These are phyloP conservation scores for Pseudopediastrum boryanum DNA, from an alignment of 139 green algal genomes.

Conservation along the genomic window DNA sequence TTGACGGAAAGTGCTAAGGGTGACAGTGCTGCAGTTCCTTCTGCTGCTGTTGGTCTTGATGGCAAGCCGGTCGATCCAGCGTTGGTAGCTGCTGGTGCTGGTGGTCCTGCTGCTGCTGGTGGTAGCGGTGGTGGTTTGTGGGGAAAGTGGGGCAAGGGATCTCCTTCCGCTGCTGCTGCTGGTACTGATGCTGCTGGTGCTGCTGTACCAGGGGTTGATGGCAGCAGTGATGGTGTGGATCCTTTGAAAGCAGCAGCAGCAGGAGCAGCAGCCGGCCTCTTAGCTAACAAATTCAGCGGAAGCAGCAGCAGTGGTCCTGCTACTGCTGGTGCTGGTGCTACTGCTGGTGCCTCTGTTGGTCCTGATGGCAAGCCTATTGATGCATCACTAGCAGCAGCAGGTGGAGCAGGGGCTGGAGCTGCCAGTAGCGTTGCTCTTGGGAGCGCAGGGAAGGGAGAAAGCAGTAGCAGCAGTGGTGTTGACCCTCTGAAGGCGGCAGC, in stretches of 20 bases:
- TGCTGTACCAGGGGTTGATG: not conserved
- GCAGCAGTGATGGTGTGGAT: no score
- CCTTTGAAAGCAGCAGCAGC: not conserved
- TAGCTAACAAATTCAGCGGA: not conserved
- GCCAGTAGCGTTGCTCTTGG: not conserved
- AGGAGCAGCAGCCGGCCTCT: not conserved
- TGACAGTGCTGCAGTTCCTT: not conserved
- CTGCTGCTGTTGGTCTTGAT: not conserved
- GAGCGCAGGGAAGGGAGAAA: not conserved
- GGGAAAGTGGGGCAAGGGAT: not conserved
- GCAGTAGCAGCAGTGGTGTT: not conserved
- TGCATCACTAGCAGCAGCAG: not conserved
- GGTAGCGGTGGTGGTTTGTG: not conserved
- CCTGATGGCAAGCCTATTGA: not conserved
- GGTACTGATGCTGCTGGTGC: not conserved
- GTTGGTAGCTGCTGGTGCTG: constrained; percentile 1
- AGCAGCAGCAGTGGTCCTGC: not conserved
- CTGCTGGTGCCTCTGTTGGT: not conserved
- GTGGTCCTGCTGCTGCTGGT: not conserved
- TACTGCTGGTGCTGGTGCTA: not conserved
- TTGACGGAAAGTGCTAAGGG: not conserved
- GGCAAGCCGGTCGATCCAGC: no score
- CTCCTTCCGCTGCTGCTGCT: not conserved
- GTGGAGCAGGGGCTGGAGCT: not conserved
- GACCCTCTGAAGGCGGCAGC: no score